These are phyloP conservation scores for Xylariaceae sp. DNA, from an alignment of 2,329 filamentous ascomycete species.

Conservation along the genomic window DNA sequence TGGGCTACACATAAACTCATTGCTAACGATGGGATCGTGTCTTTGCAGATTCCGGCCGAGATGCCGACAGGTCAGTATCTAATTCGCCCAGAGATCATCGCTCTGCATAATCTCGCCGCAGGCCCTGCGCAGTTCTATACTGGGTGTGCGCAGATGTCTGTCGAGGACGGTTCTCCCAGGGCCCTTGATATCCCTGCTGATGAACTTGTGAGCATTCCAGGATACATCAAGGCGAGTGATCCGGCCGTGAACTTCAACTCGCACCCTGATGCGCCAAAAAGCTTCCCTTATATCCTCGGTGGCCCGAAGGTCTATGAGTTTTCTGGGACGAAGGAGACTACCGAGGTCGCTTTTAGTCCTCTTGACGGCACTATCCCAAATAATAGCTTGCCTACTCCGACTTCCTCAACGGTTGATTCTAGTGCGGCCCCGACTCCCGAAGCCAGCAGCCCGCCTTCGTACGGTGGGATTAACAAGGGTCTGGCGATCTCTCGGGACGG, in stretches of 20 bases:
- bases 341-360: conserved; percentile 10
- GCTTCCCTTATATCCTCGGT: conserved; percentile 20
- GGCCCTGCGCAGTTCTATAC: conserved; percentile 51
- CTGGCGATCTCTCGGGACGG: background rate
- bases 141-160: conserved; percentile 14
- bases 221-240: conserved; percentile 26
- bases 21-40: conserved; percentile 53
- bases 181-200: conserved; percentile 49
- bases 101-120: conserved; percentile 54
- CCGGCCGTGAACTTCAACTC: conserved; percentile 27
- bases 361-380: background rate
- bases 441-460: background rate
- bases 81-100: conserved; percentile 63
- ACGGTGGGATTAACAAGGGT: background rate
- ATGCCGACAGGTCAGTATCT: conserved; percentile 62
- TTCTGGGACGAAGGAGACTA: conserved; percentile 7
- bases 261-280: conserved; percentile 12
- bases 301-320: conserved; percentile 12
- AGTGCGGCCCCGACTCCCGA: background rate
- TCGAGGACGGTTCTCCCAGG: background rate
- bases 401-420: background rate
- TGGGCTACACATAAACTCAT: conserved; percentile 46
- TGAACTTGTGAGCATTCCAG: conserved; percentile 28
- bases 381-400: background rate
- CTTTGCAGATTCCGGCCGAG: conserved; percentile 55